These are phyloP conservation scores for Saccharomyces cerevisiae DNA, from an alignment of 805 yeast genomes.

Conservation along the genomic window DNA sequence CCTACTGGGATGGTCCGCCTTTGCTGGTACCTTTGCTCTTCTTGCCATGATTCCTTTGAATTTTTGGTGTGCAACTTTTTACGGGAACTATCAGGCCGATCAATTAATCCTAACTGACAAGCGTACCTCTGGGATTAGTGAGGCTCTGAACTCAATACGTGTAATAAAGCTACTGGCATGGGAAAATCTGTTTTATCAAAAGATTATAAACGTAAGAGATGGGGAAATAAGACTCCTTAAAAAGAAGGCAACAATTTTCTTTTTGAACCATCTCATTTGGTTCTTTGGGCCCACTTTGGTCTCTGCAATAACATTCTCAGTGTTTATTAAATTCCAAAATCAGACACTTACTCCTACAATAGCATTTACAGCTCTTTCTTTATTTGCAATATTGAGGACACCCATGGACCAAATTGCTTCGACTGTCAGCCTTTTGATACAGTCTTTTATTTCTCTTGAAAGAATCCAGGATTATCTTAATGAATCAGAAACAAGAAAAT, in stretches of 20 bases:
- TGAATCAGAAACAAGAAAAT: slow-evolving; percentile 73
- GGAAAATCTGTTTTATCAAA: slow-evolving; percentile 43
- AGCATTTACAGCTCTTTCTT: slow-evolving; percentile 79
- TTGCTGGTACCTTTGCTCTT: slow-evolving; percentile 62
- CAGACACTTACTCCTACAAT: slow-evolving; percentile 68
- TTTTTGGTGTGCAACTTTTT: slow-evolving; percentile 47
- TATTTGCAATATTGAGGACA: slow-evolving; percentile 66
- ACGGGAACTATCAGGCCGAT: slow-evolving; percentile 56
- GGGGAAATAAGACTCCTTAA: slow-evolving; percentile 27
- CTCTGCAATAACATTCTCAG: slow-evolving; percentile 66
- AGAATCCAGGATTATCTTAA: slow-evolving; percentile 67
- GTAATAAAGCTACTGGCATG: slow-evolving; percentile 87
- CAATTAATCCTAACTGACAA: slow-evolving; percentile 75
- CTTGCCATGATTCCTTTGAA: slow-evolving; percentile 59
- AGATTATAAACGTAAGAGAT: background rate
- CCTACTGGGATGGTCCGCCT: slow-evolving; percentile 38
- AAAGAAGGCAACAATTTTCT: slow-evolving; percentile 53
- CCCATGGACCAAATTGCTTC: slow-evolving; percentile 82
- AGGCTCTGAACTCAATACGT: slow-evolving; percentile 74
- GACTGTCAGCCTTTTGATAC: slow-evolving; percentile 28
- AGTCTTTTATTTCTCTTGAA: slow-evolving; percentile 49
- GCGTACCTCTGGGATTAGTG: slow-evolving; percentile 80
- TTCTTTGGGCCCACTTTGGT: slow-evolving; percentile 69
- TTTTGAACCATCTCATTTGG: slow-evolving; percentile 54
- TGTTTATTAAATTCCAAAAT: slow-evolving; percentile 59